Base-by-base conservation (phyloP, 2,329 filamentous ascomycete genomes). In the Triangularia setosa region DNA sequence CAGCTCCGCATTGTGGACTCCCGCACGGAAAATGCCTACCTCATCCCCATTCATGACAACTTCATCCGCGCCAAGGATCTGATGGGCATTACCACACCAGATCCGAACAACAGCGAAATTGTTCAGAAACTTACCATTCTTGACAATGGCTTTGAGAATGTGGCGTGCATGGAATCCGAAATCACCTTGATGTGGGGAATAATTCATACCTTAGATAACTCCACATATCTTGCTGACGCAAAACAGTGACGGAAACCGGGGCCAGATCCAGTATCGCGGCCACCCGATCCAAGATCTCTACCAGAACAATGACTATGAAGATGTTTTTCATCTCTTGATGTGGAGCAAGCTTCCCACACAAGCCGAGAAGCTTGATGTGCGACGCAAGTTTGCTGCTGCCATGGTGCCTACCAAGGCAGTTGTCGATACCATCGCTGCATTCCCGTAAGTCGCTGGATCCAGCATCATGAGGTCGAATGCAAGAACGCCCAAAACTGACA, bases 91-190 rank as follows among this genome's bases (percentile, higher is more conserved):
- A 60, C 58, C 3, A 21, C 48, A 11, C 40, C 58, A 14, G 9
- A 40, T 5, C 33, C n/a, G 21, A 44, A 33, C 12, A 40, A 44
- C 21, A n/a, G 48, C 21, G 58, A 44, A 3, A 30, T 44, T 33
- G 24, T 9, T 14, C 60, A 62, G 35, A 44, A 48, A 21, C 23
- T 62, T 21, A 56, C 53, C n/a, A 23, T 62, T 16, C 27, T 57
- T 1, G 60, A 62, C 60, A 56, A 44, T 52, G 60, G 60, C 14
- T 62, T 57, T 24, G 53, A 56, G 35, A 62, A 62, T 25, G 57
- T 55, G 4, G 52, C 35, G 1, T 56, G 53, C 35, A 62, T 56
- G 53, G 60, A 62, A 24, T 57, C 53, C 35, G 54, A 57, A n/a
- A 62, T 62, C 30, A 62, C 60, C 11, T 24, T 48, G 33, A 62